Percentiles rank a stretch among this genome's conserved stretches.
These are phyloP conservation scores for Skeletonema grethae DNA, from an alignment of 108 stramenopile genomes.

Conservation along the genomic window DNA sequence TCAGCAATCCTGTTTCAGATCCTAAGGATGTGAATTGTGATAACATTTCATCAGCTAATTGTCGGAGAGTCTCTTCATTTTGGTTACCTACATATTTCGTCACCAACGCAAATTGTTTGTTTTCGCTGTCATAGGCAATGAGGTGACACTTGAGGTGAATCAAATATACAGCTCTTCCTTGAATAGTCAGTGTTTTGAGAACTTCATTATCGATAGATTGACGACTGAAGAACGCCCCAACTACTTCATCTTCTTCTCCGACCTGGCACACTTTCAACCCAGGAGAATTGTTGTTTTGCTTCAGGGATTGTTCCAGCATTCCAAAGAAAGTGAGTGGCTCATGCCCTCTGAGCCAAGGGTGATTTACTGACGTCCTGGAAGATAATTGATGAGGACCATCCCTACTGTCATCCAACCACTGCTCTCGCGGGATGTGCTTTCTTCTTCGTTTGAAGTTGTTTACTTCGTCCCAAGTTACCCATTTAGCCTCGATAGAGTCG, in stretches of 20 bases:
- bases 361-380: not conserved
- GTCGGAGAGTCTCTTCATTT: slow-evolving; percentile 8
- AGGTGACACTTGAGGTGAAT: slow-evolving; percentile 13
- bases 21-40: not conserved
- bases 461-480: slow-evolving; percentile 21
- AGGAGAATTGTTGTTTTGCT: not conserved
- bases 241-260: not conserved
- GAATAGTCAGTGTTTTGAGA: not conserved
- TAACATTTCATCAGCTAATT: slow-evolving; percentile 24
- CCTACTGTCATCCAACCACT: slow-evolving; percentile 1
- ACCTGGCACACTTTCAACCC: slow-evolving; percentile 2
- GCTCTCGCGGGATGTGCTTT: not conserved
- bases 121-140: slow-evolving; percentile 7
- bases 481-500: slow-evolving; percentile 21
- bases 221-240: slow-evolving; percentile 21
- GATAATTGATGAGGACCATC: not conserved
- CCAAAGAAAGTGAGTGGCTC: slow-evolving; percentile 27
- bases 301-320: slow-evolving; percentile 9
- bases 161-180: slow-evolving; percentile 12
- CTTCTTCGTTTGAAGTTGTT: not conserved
- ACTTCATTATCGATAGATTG: not conserved
- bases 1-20: slow-evolving; percentile 5
- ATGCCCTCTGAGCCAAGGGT: slow-evolving; percentile 29
- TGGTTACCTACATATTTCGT: slow-evolving; percentile 13
- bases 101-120: slow-evolving; percentile 7